phyloP scores from a whole-genome alignment of 2,329 filamentous ascomycete species.

The Phyllosticta paracitricarpa region DNA sequence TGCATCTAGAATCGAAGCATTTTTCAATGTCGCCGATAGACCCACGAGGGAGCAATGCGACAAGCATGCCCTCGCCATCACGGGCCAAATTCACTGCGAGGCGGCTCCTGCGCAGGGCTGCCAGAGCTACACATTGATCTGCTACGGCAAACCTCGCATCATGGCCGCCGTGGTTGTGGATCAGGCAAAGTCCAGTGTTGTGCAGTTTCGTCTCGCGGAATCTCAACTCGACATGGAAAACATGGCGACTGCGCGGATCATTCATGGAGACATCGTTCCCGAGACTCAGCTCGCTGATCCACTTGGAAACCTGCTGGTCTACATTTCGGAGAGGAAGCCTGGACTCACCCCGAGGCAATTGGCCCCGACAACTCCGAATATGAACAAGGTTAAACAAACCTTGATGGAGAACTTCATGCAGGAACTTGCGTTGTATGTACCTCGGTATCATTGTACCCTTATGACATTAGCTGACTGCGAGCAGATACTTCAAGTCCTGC shows the following conservation, averaged over 20 bases:
- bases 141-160: neutral
- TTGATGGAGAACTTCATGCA: neutral
- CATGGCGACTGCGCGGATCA: neutral
- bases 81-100: neutral
- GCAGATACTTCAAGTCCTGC: neutral
- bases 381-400: neutral
- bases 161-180: no score
- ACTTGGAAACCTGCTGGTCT: neutral
- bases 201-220: neutral
- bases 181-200: neutral
- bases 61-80: neutral
- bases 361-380: neutral
- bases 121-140: neutral
- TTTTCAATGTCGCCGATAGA: neutral
- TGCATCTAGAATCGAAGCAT: neutral
- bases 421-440: neutral
- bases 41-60: neutral
- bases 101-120: neutral
- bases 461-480: neutral
- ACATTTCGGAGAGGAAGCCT: neutral
- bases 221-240: neutral
- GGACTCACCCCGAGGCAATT: neutral
- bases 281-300: neutral
- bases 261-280: neutral
- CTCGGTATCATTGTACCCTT: neutral